phyloP scores from a whole-genome alignment of 495 filamentous ascomycete genomes.

The Talaromyces proteolyticus region DNA sequence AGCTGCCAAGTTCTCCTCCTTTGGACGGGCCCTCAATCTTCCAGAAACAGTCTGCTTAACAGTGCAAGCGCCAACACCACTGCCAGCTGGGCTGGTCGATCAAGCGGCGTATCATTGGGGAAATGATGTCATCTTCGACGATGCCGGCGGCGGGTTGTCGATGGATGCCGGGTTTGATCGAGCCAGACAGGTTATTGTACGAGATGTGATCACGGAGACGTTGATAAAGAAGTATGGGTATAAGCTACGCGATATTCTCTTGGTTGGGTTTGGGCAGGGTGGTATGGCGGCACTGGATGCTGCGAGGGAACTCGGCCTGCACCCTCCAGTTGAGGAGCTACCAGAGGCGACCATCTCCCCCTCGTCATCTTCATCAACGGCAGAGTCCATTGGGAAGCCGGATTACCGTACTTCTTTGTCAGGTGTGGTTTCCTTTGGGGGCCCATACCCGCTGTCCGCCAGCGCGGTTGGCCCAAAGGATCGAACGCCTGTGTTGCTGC shows the following conservation, averaged over 20 bases:
- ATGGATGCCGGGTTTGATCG: constrained; percentile 71
- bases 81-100: constrained; percentile 64
- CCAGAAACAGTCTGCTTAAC: constrained; percentile 76
- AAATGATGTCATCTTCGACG: constrained; percentile 72
- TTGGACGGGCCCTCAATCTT: constrained; percentile 67
- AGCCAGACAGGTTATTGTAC: constrained; percentile 41
- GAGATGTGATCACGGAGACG: constrained; percentile 51
- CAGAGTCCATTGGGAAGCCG: constrained; percentile 16
- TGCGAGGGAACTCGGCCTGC: constrained; percentile 27
- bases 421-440: constrained; percentile 77
- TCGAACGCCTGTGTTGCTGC: constrained; percentile 66
- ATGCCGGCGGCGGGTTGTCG: constrained; percentile 60
- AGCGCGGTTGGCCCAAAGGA: constrained; percentile 40
- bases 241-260: constrained; percentile 57
- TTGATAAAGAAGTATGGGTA: constrained; percentile 69
- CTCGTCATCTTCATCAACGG: not conserved
- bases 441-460: constrained; percentile 52
- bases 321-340: constrained; percentile 12
- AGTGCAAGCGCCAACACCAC: constrained; percentile 62
- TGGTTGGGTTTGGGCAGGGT: constrained; percentile 87
- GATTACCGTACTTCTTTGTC: constrained; percentile 14
- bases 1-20: constrained; percentile 58
- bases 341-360: constrained; percentile 2
- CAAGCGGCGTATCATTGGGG: constrained; percentile 88
- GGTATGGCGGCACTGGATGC: constrained; percentile 68